phyloP scores from a whole-genome alignment of 352 stramenopile genomes.

The Chrysophaeum taylorii region DNA sequence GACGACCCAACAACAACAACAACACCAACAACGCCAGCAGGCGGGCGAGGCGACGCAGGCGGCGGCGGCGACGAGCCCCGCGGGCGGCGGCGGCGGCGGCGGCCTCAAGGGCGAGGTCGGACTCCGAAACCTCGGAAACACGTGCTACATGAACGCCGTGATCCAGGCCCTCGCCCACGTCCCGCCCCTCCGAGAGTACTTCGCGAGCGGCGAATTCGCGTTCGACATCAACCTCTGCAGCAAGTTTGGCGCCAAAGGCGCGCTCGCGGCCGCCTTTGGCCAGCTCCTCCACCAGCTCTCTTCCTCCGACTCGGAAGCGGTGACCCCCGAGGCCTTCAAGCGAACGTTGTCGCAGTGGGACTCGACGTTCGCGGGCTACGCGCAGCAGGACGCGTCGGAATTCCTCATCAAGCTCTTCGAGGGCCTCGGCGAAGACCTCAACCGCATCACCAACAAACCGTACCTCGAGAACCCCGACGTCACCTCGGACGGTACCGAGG shows the following conservation, averaged over 20 bases:
- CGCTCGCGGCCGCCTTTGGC: neutral
- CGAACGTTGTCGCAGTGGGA: neutral
- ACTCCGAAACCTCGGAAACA: slow-evolving; percentile 63
- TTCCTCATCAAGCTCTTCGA: slow-evolving; percentile 86
- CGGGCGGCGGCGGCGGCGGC: neutral
- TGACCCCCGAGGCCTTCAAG: neutral
- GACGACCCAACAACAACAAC: too few species aligned
- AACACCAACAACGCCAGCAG: too few species aligned
- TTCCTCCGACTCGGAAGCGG: neutral
- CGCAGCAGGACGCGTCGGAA: slow-evolving; percentile 96
- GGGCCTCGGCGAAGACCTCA: slow-evolving; percentile 94
- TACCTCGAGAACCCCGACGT: slow-evolving; percentile 90
- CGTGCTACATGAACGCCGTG: slow-evolving; percentile 69
- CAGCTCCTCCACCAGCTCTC: neutral
- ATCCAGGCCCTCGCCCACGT: slow-evolving; percentile 55
- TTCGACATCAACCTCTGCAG: neutral
- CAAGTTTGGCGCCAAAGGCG: neutral
- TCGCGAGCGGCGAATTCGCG: neutral
- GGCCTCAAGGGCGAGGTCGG: slow-evolving; percentile 20
- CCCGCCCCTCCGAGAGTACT: slow-evolving; percentile 19
- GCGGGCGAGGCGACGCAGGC: neutral
- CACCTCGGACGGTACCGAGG: slow-evolving; percentile 26
- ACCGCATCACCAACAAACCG: slow-evolving; percentile 81
- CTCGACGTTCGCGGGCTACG: slow-evolving; percentile 71
- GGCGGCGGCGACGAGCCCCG: neutral